Base-by-base conservation (phyloP, 2,329 filamentous ascomycete genomes). In the Drechslerella coelobrocha region DNA sequence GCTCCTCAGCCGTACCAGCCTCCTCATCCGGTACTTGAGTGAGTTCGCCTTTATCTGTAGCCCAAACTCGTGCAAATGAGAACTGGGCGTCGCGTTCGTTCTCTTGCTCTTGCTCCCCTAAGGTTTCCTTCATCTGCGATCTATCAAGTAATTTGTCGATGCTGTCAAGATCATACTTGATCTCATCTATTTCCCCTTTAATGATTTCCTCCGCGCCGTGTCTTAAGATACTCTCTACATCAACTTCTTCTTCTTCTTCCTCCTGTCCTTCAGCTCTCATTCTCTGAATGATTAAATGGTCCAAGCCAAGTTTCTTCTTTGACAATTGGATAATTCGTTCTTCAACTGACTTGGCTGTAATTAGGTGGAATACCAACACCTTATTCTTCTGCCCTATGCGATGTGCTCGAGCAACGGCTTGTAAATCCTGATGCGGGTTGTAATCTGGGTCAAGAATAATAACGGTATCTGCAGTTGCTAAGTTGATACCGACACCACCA, bases 381-480 rank as follows among this genome's bases (percentile, higher is more conserved):
- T 95, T 97, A 74, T 94, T 92, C 79, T 92, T 91, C 79, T 99
- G 95, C 0, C 95, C 95, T 73, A 99, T 97, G 24, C 94, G 89
- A 79, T 99, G 94, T 17, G 93, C 94, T 73, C 95, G 88, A 27
- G 93, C 96, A 27, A 99, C 83, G 0, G 94, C 94, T 78, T 99
- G 94, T 41, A 99, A 89, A 76, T 99, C 95, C 79, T 99, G 94
- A 77, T 99, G 94, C 0, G 94, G 94, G 72, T 99, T 99, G 82
- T 96, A 97, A 77, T 99, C 94, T 0, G 91, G 91, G 75, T 99
- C 92, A 74, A 97, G 86, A 74, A 99, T 97, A 73, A 99, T 97
- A 72, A 99, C 95, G 0, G 94, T 99, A 77, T 99, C 94, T 1
- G 94, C 94, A 6, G 92, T 96, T 0, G 94, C 94, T 61, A 99